These are phyloP conservation scores for Apiotrichum porosum DNA, from an alignment of 1,284 basidiomycete species.

Conservation along the genomic window DNA sequence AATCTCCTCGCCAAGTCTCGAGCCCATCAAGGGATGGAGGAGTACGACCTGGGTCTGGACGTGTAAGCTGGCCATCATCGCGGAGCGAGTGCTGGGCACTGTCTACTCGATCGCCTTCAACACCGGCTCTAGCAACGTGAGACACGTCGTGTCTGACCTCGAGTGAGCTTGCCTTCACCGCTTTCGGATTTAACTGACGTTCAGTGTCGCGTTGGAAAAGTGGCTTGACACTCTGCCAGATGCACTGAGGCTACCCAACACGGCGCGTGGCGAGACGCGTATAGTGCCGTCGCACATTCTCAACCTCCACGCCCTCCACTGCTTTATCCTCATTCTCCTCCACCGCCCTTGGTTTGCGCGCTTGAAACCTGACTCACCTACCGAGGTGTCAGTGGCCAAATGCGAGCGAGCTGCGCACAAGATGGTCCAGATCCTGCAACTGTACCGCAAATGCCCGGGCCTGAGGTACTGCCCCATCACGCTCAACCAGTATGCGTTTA, in stretches of 20 bases:
- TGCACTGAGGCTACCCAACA: constrained; percentile 7
- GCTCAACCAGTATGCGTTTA: constrained; percentile 30
- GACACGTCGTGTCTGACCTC: constrained; percentile 13
- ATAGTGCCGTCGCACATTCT: constrained; percentile 22
- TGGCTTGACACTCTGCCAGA: constrained; percentile 22
- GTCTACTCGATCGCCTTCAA: constrained; percentile 16
- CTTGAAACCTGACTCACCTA: not conserved
- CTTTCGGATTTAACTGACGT: no score
- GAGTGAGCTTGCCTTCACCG: constrained; percentile 3
- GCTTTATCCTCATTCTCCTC: constrained; percentile 24
- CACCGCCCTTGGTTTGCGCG: constrained; percentile 24
- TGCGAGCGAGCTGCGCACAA: constrained; percentile 15
- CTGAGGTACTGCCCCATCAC: constrained; percentile 33
- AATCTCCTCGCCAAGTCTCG: not conserved
- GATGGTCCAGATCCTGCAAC: constrained; percentile 22
- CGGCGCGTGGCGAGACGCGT: not conserved
- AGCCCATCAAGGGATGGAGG: constrained; percentile 17
- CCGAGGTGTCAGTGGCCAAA: constrained; percentile 9
- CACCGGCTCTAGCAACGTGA: constrained; percentile 10
- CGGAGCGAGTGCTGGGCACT: constrained; percentile 18
- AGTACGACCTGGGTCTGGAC: constrained; percentile 22
- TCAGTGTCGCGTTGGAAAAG: constrained; percentile 9
- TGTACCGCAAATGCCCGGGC: constrained; percentile 26
- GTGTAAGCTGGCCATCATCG: constrained; percentile 18
- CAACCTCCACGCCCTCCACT: constrained; percentile 22